Evolutionary conservation across 768 basidiomycete genomes (phyloP), one percentile per base, ranked within the genome.

Genomic region (Lactifluus pinguis): DNA sequence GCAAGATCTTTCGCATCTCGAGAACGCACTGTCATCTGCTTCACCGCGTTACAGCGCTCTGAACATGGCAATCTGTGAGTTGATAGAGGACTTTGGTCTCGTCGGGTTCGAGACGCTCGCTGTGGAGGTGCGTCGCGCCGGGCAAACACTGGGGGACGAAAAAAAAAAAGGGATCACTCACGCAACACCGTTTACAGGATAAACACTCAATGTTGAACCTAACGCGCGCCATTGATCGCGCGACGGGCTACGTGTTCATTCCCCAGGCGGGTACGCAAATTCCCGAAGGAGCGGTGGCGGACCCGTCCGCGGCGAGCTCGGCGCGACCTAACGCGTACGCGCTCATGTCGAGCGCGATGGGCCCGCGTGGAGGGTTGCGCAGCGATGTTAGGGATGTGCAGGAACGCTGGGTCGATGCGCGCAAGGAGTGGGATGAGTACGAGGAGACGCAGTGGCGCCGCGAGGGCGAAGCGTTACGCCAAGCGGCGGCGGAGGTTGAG

Each of bases 21-120:
- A 91, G 65, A 86, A 86, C 63, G 75, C 83, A 0, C 81, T 98
- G 15, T 77, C 80, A 17, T 77, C 83, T 0, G 70, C 83, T 1
- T 80, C 87, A 0, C 83, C 86, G 1, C 84, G 85, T 42, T 97
- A 84, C 67, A 75, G 80, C 0, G 84, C 85, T 8, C 74, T 99
- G 49, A 98, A 98, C 71, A 84, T 88, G 80, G 87, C 89, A 0
- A 85, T 98, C 69, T 88, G 92, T 60, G 93, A 89, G 14, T 72
- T 98, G n/a, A 83, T 98, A 44, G 94, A 98, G 70, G 95, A 98
- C 70, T 98, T 84, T 70, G 80, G 86, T 39, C 81, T 98, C 17
- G 93, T 99, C 15, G 90, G 92, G 1, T 99, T 99, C 66, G 95
- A 98, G 74, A 98, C 97, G 0, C 79, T 99, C 1, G 94, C 95